A percentile compares a stretch with the other conserved stretches of the same genome.
Evolutionary conservation across 2,329 filamentous ascomycete species (phyloP).

Genomic region (Botrytis deweyae): DNA sequence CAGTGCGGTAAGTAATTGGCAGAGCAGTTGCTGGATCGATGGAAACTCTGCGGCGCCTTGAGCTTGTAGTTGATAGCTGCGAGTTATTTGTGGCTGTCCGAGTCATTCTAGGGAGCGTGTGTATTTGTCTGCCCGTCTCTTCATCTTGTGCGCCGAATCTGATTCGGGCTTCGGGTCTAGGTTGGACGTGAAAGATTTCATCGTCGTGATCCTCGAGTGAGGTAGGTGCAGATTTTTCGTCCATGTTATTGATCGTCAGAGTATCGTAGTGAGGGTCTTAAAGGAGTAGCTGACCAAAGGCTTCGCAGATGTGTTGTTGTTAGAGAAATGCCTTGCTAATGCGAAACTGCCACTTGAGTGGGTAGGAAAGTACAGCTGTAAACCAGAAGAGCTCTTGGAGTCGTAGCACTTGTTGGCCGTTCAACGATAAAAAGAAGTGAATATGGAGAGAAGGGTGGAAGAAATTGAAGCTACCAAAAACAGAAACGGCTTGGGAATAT

Average conservation of each 20-base stretch:
- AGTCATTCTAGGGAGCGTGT: constrained; percentile 16
- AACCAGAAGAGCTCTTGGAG: neutral
- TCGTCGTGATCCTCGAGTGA: constrained; percentile 18
- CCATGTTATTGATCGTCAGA: constrained; percentile 10
- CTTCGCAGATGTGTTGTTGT: neutral
- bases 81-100: constrained; percentile 28
- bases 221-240: constrained; percentile 15
- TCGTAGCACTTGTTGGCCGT: neutral
- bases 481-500: neutral
- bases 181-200: constrained; percentile 23
- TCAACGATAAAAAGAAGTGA: neutral
- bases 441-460: neutral
- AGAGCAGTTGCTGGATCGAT: constrained; percentile 45
- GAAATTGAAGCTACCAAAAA: too few species aligned
- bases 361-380: neutral
- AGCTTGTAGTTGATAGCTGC: constrained; percentile 24
- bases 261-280: neutral
- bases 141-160: constrained; percentile 24
- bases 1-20: constrained; percentile 53
- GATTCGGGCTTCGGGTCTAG: constrained; percentile 24
- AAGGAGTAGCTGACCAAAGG: neutral
- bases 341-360: neutral
- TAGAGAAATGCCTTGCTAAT: neutral
- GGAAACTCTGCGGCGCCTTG: constrained; percentile 25
- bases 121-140: constrained; percentile 15